Evolutionary conservation across 805 yeast genomes (phyloP).

Genomic region (Teunomyces gatunensis): DNA sequence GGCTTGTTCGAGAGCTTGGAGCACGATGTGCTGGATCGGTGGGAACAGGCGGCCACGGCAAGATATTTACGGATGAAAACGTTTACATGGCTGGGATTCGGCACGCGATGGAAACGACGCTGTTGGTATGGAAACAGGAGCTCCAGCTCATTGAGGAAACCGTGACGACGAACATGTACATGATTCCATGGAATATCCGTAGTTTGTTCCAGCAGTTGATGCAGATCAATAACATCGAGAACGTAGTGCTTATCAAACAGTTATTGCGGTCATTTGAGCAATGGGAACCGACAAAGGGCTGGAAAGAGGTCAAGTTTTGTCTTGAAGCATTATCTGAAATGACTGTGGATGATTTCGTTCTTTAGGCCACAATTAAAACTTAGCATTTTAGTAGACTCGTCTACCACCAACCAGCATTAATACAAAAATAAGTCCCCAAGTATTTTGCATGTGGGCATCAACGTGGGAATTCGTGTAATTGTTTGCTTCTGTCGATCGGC

Average conservation of each 20-base stretch:
- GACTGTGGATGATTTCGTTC: slow-evolving; percentile 26
- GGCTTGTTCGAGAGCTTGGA: slow-evolving; percentile 27
- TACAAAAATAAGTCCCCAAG: background rate
- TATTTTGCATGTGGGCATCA: too few relatives aligned
- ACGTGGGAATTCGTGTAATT: too few relatives aligned
- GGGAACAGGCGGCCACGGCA: slow-evolving; percentile 26
- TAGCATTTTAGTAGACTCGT: background rate
- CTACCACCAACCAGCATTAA: background rate
- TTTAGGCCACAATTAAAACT: slow-evolving; percentile 3
- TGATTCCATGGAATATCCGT: slow-evolving; percentile 40
- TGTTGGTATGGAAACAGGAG: slow-evolving; percentile 16
- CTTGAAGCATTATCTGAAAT: slow-evolving; percentile 34
- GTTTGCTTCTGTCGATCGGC: too few relatives aligned
- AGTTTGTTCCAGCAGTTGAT: slow-evolving; percentile 36
- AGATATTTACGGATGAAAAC: slow-evolving; percentile 18
- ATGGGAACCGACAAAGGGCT: slow-evolving; percentile 28
- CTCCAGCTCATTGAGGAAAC: slow-evolving; percentile 7
- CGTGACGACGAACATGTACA: slow-evolving; percentile 16
- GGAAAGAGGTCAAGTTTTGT: slow-evolving; percentile 33
- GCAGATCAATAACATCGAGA: slow-evolving; percentile 28
- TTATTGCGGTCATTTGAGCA: slow-evolving; percentile 22
- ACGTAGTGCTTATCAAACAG: slow-evolving; percentile 19
- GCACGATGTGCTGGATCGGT: slow-evolving; percentile 26
- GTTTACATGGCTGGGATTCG: slow-evolving; percentile 29
- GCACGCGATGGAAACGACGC: slow-evolving; percentile 38